Base-by-base conservation (phyloP, 768 basidiomycete genomes). In the Crepidotus variabilis region DNA sequence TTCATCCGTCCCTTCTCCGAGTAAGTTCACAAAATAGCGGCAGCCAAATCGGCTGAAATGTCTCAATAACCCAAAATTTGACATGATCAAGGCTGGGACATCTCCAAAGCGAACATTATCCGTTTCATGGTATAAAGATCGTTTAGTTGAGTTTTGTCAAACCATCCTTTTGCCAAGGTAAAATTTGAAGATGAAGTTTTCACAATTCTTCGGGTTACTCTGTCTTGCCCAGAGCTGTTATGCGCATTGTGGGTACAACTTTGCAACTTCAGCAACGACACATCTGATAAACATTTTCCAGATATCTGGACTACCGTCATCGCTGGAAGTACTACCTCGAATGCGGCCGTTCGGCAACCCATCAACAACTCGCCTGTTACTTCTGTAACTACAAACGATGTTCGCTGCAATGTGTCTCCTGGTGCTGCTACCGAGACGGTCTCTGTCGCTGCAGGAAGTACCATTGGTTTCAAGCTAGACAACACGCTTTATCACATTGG, bases 401-500 rank as follows among this genome's bases (percentile, higher is more conserved):
- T 74, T 48, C 60, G 64, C 18, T 77, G 77, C 65, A 77, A 77
- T 61, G 66, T 65, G 51, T 64, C 60, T 53, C 48, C 43, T 21
- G 32, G 18, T 13, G 70, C 72, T 0, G 77, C 77, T 0, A 65
- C 70, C 4, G 63, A 70, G 49, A 76, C 74, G 10, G 71, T 76
- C 23, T 58, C 58, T 21, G 76, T 78, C 35, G 58, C 72, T 18
- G 67, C 77, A 4, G 76, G 77, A 23, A 69, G 67, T 56, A 67
- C 70, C 14, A 64, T 78, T 35, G 73, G 75, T 20, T 78, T 78
- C 67, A 66, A 65, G 33, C 63, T 75, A 14, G 74, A 74, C 63
- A 68, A 70, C 54, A 73, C 72, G 1, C n/a, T 78, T 16, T 78
- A 76, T 64, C 77, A 78, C 57, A 66, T 63, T 22, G 77, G 77